These are phyloP conservation scores for Pseudogymnoascus sp. DNA, from an alignment of 2,329 filamentous ascomycete species.

Conservation along the genomic window DNA sequence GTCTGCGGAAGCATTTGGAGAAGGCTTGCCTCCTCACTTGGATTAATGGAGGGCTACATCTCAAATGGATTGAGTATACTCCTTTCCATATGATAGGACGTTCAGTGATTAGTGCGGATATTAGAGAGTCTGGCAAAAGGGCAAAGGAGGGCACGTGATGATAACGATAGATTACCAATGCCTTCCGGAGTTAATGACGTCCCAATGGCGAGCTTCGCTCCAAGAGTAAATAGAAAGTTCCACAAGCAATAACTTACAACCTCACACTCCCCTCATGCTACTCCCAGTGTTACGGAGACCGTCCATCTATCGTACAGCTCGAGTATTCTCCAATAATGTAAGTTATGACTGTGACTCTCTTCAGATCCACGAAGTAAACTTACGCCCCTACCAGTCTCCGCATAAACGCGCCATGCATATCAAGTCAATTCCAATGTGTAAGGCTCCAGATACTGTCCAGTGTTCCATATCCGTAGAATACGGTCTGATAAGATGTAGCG, in stretches of 20 bases:
- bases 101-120: background rate
- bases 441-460: constrained; percentile 28
- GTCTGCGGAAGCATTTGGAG: background rate
- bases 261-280: background rate
- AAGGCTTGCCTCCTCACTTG: background rate
- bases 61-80: background rate
- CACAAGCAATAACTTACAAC: constrained; percentile 5
- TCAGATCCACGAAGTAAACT: background rate
- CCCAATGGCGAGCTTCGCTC: background rate
- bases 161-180: constrained; percentile 5
- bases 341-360: background rate
- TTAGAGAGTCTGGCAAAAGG: background rate
- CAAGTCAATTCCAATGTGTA: constrained; percentile 84
- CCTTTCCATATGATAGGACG: background rate
- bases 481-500: constrained; percentile 43
- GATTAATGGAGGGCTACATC: background rate
- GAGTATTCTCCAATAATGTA: background rate
- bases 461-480: constrained; percentile 3
- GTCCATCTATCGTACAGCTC: background rate
- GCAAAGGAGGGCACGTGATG: background rate
- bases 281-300: background rate
- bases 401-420: constrained; percentile 61
- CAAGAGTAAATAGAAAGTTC: constrained; percentile 2
- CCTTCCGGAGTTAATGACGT: background rate
- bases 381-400: background rate